Evolutionary conservation across 2,329 filamentous ascomycete genomes (phyloP), one percentile per base, ranked within the genome.

Genomic region (Colletotrichum coccodes): DNA sequence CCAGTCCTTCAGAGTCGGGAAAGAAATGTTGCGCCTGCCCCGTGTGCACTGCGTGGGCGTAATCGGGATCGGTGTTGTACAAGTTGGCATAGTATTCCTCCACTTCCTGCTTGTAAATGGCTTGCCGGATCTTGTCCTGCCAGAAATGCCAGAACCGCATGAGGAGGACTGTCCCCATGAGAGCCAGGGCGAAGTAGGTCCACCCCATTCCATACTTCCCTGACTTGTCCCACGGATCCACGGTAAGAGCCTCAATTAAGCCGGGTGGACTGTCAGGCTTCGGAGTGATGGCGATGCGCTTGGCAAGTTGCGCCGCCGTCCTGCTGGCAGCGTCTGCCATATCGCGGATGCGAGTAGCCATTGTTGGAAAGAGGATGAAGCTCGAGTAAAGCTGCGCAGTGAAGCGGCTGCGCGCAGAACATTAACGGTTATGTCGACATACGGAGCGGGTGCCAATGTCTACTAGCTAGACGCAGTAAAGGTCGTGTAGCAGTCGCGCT

Each of bases 91-190:
- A 90, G 74, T 91, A 87, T 74, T 90, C 86, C 76, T 93, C 86
- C 74, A 93, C 86, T 77, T 94, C 90, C 76, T 96, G 91, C 82
- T 97, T 95, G 82, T 96, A 93, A 69, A 96, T 89, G 71, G 94
- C 95, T 73, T 95, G 93, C 73, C 95, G 90, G 72, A 97, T 94
- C 82, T 96, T 97, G 83, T 98, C 95, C 74, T 95, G 94, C 91
- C 94, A 97, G 73, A 92, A 91, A 79, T 97, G 92, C 85, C 95
- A 97, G 76, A 93, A 86, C 72, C 94, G 90, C 76, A 95, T 84
- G 12, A 91, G 75, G 12, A 92, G 82, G 5, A 95, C 90, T 61
- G 89, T 75, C 32, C 87, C 86, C 71, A 95, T 86, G 68, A 98
- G 79, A 58, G 91, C 89, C 56, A 97, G 79, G 60, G 92, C 90